Evolutionary conservation across 2,329 filamentous ascomycete genomes (phyloP), one percentile per base, ranked within the genome.

Genomic region (Paraphaeosphaeria sporulosa): DNA sequence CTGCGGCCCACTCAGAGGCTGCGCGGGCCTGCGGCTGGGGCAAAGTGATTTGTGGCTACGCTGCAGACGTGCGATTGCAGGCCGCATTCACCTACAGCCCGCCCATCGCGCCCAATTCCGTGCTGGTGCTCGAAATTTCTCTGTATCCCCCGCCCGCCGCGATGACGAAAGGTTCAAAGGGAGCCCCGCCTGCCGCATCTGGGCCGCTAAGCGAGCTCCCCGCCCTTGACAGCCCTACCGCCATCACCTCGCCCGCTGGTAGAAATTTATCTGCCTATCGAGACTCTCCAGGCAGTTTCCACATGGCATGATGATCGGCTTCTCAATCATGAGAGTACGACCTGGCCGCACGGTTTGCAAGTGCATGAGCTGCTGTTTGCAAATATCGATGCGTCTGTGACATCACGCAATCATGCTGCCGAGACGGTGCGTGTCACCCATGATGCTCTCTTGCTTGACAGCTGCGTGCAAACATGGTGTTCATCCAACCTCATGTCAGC

Each of bases 1-100:
- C 65, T 58, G 10, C 60, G 64, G 64, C 62, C 62, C 64, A 64
- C 64, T 50, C 60, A 46, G 48, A 53, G 54, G 58, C 52, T 61
- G 58, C 62, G 60, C 63, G 55, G 47, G 46, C 55, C 36, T 32
- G 27, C 21, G 21, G 36, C 40, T 23, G 59, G 50, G 59, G 59
- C 58, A 57, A n/a, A 50, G 57, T 44, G 49, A 21, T 12, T 40
- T 30, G 32, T 50, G 30, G 50, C 50, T 58, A 17, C 32, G 36
- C 57, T 23, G 34, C 49, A 46, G 8, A 36, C 50, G n/a, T 25
- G 38, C 44, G 46, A 51, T 56, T 40, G 40, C 52, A 44, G 38
- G 34, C 51, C n/a, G n/a, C 38, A n/a, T 44, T 56, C 52, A 52
- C 47, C 36, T 43, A 32, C 17, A 34, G 19, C 27, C 21, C 47